Conservation (phyloP, 2,329 filamentous ascomycete genomes). For the Dactylonectria macrodidyma region DNA sequence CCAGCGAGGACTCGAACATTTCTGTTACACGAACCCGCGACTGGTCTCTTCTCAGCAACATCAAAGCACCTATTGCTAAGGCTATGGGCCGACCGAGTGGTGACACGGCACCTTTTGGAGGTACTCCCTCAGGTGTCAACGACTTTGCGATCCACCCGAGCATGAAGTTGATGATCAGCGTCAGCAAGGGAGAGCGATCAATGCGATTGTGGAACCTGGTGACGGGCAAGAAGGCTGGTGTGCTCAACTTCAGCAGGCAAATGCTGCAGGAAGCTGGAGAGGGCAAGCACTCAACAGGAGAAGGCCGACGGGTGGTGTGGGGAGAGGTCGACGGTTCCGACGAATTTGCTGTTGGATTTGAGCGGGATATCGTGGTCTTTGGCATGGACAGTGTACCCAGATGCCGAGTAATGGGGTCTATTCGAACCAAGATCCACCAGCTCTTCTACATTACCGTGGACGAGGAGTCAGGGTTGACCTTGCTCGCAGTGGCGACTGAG, state of each 20-base stretch:
- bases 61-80: slow-evolving; percentile 91
- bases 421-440: slow-evolving; percentile 86
- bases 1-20: slow-evolving; percentile 92
- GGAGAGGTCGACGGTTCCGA: slow-evolving; percentile 78
- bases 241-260: slow-evolving; percentile 85
- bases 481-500: slow-evolving; percentile 88
- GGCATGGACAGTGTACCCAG: slow-evolving; percentile 89
- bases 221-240: slow-evolving; percentile 94
- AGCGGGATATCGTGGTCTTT: slow-evolving; percentile 87
- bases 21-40: slow-evolving; percentile 90
- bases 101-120: slow-evolving; percentile 88
- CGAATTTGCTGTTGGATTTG: slow-evolving; percentile 91
- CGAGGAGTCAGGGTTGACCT: slow-evolving; percentile 52
- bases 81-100: slow-evolving; percentile 85
- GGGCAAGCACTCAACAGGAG: slow-evolving; percentile 82
- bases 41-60: slow-evolving; percentile 88
- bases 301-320: slow-evolving; percentile 89
- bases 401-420: slow-evolving; percentile 78
- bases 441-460: slow-evolving; percentile 78
- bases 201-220: slow-evolving; percentile 98
- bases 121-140: slow-evolving; percentile 89
- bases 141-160: slow-evolving; percentile 96
- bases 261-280: slow-evolving; percentile 84
- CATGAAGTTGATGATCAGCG: slow-evolving; percentile 96
- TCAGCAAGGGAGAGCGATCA: slow-evolving; percentile 89